Evolutionary conservation across 345 rosid genomes (phyloP).

Genomic region (Populus euphratica): DNA sequence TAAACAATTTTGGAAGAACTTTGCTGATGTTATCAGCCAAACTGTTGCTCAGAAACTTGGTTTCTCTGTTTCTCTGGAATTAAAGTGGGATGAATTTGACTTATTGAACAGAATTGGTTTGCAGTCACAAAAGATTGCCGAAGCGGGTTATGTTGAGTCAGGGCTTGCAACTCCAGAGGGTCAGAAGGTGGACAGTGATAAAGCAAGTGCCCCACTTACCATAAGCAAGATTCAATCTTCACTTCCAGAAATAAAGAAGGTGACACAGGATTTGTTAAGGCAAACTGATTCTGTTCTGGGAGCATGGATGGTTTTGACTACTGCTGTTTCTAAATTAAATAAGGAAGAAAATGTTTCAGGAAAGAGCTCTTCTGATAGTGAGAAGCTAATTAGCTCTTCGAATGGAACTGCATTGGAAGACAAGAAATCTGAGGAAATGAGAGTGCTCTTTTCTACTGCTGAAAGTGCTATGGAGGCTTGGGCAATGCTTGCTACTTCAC

Average conservation of each 20-base stretch:
- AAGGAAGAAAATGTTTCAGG: conserved; percentile 36
- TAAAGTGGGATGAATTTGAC: conserved; percentile 77
- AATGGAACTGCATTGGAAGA: conserved; percentile 45
- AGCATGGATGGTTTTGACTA: conserved; percentile 77
- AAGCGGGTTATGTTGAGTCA: conserved; percentile 71
- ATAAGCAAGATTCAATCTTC: conserved; percentile 50
- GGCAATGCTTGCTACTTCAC: conserved; percentile 96
- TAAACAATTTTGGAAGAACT: conserved; percentile 61
- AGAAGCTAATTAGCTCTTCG: conserved; percentile 37
- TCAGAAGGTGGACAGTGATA: conserved; percentile 38
- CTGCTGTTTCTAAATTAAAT: conserved; percentile 66
- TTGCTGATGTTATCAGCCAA: conserved; percentile 56
- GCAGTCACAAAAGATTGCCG: conserved; percentile 71
- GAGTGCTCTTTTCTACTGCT: conserved; percentile 68
- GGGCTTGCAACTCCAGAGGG: conserved; percentile 71
- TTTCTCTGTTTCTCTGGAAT: conserved; percentile 54
- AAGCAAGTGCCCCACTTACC: conserved; percentile 31
- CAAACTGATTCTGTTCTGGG: conserved; percentile 90
- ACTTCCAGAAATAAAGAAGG: conserved; percentile 71
- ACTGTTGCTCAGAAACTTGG: conserved; percentile 68
- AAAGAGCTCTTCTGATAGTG: conserved; percentile 33
- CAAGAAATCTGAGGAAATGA: conserved; percentile 85
- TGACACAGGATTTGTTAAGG: conserved; percentile 65
- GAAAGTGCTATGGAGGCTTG: conserved; percentile 99
- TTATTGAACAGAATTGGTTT: conserved; percentile 61